Evolutionary conservation across 2,329 filamentous ascomycete species (phyloP), one percentile per base, ranked within the genome.

Genomic region (Nemania abortiva): DNA sequence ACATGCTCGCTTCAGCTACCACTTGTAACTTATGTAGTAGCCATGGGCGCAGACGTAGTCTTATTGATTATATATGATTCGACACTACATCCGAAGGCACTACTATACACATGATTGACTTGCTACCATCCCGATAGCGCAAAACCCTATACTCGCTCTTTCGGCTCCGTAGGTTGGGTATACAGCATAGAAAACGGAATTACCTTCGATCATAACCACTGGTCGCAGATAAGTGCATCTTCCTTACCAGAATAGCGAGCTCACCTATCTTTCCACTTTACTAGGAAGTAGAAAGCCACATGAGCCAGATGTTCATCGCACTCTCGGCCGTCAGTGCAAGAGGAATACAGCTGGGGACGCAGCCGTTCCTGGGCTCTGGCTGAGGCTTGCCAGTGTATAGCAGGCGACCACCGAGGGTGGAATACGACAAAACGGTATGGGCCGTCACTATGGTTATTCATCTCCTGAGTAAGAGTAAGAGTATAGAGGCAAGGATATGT

Each of bases 201-300:
- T 1, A 42, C 2, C 39, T 42, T 42, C 39, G 27, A 27, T 10
- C 11, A 22, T 22, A 10, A 42, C 13, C n/a, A 29, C 37, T 47
- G 20, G 37, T 37, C 55, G 11, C 45, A 58, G 7, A 29, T 45
- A 6, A 27, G 24, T 58, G 39, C 22, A 58, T 9, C 55, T 58
- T 58, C 15, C 20, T 27, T 13, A 58, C 37, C 22, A 37, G 37
- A 24, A 58, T 20, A 10, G 56, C 49, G 24, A 49, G 47, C 18
- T 58, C 39, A 20, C 56, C 56, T 13, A 22, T 2, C 6, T 49
- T 47, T n/a, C 39, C 56, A 20, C 39, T 34, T 24, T 49, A 24
- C 39, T 39, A 58, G 6, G 37, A 22, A 13, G 39, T 20, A 47
- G 39, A 31, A 9, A 39, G 39, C 56, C 56, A 58, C 47, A 24